Base-by-base conservation (phyloP, 805 yeast genomes). In the Saturnispora halmiae region DNA sequence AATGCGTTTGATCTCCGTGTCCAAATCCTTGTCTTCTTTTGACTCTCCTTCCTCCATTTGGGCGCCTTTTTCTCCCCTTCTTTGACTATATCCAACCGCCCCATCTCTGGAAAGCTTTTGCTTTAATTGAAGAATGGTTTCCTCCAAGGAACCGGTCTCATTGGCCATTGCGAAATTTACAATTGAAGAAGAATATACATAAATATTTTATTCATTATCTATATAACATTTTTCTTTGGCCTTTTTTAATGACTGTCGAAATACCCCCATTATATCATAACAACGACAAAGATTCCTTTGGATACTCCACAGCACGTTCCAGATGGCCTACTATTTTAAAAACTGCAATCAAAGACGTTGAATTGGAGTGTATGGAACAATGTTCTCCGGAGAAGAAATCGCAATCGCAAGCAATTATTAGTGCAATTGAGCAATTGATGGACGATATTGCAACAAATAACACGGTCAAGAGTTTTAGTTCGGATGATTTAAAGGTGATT, bases 241-340 rank as follows among this genome's bases (percentile, higher is more conserved):
- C 8, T 28, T 22, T 11, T 11, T 6, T 4, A 31, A 30, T 30
- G 34, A 15, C 18, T 6, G 26, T 29, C 4, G 29, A 18, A 8
- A 44, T 71, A 44, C 81, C 82, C 6, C 53, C 52, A 4, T 65
- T 68, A 4, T 83, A 80, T 57, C 67, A 61, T 55, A 84, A 82
- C 59, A 72, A 72, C 56, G 94, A 86, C 53, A 60, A 67, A 29
- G 72, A 69, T 43, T 83, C 96, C 3, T 92, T 92, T 58, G 97
- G 95, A 8, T 77, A 72, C 55, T 67, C 75, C 27, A 87, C 97
- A 0, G 82, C 84, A 8, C 70, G 75, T 47, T 66, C 68, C 28
- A 78, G 98, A 60, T 92, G 97, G 96, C 90, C 95, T 22, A 76
- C 75, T 41, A 85, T 92, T 49, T 55, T 88, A 35, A 67, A 72